These are phyloP conservation scores for Ceratobasidium sp. DNA, from an alignment of 1,284 basidiomycete species.

Conservation along the genomic window DNA sequence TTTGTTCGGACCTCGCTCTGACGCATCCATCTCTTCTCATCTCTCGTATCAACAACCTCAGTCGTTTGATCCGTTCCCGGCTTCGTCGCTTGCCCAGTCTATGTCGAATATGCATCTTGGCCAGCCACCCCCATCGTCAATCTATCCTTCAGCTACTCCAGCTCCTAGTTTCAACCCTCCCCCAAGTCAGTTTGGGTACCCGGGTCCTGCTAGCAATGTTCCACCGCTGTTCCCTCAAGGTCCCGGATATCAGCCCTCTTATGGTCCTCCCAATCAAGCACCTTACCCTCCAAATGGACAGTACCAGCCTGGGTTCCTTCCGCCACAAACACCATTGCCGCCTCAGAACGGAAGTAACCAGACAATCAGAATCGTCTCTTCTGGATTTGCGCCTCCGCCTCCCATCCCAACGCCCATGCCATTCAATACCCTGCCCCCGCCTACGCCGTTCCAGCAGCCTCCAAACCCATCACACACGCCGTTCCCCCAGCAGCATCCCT, in stretches of 20 bases:
- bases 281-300: constrained; percentile 33
- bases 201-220: neutral
- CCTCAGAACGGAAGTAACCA: constrained; percentile 14
- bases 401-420: constrained; percentile 40
- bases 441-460: constrained; percentile 34
- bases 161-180: constrained; percentile 47
- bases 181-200: constrained; percentile 30
- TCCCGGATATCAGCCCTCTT: constrained; percentile 24
- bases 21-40: constrained; percentile 36
- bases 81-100: constrained; percentile 28
- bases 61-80: constrained; percentile 46
- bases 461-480: constrained; percentile 41
- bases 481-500: constrained; percentile 44
- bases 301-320: constrained; percentile 29
- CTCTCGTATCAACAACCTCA: constrained; percentile 32
- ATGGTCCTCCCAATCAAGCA: constrained; percentile 22
- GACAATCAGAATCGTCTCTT: constrained; percentile 11
- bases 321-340: constrained; percentile 24
- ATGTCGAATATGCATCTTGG: constrained; percentile 34
- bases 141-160: constrained; percentile 46
- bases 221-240: constrained; percentile 34
- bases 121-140: constrained; percentile 47
- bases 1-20: constrained; percentile 10
- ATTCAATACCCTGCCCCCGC: constrained; percentile 31
- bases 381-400: constrained; percentile 27